Base-by-base conservation (phyloP, 306 rosid species). In the Dryas octopetala region DNA sequence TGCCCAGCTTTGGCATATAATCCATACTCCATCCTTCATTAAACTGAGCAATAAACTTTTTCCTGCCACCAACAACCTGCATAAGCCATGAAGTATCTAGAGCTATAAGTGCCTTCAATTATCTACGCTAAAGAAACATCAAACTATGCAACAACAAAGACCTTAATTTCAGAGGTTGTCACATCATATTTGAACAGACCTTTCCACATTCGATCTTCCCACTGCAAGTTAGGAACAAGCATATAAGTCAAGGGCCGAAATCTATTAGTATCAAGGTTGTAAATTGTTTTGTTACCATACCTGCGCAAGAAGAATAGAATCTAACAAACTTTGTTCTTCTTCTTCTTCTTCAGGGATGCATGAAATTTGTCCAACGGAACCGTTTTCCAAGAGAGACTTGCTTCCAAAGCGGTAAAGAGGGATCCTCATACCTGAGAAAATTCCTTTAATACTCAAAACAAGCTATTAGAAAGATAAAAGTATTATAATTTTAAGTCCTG, bases 31-130 rank as follows among this genome's bases (percentile, higher is more conserved):
- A 79, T 23, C 32, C 66, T 62, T 79, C 82, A 28, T 83, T 83
- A 53, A 83, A 64, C 79, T 83, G 87, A 62, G 84, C 87, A 79
- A 83, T 70, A 65, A 83, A 79, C 76, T 67, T 83, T 80, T 54
- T 79, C 48, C 65, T 67, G 68, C 83, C 84, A 38, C 48, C 75
- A 17, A 83, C 54, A 26, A 76, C 52, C 86, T 83, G 64, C 71
- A 74, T 15, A 78, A 78, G 17, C 17, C 26, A 64, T 14, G 45
- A 14, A 53, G 8, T 71, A 43, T 45, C 71, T n/a, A 47, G 5
- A 11, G 16, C 77, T 41, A 11, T 74, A 66, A 74, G 65, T 5
- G 19, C 40, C 54, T 59, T 50, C 15, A 38, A 4, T 11, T 26
- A 69, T 16, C 62, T 4, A 63, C 14, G 28, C 6, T 4, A 26